A percentile compares a stretch with the other conserved stretches of the same genome.
Evolutionary conservation across 257 asterid genomes (phyloP).

Genomic region (Thymus quinquecostatus): DNA sequence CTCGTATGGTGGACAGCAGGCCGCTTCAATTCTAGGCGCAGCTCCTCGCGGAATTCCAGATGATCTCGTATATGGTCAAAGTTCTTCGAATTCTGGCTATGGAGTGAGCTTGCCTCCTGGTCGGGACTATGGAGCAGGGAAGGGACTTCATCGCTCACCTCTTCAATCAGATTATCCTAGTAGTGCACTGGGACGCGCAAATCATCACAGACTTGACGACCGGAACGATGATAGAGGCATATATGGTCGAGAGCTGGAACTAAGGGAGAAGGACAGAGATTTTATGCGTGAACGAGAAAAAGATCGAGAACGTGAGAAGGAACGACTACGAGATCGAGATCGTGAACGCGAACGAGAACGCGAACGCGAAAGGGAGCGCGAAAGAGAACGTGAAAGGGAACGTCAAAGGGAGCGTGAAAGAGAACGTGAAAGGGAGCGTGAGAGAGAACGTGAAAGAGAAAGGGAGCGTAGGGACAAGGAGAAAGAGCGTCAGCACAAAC

Average conservation of each 20-base stretch:
- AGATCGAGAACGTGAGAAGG: conserved; percentile 78
- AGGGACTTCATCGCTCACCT: conserved; percentile 68
- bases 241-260: conserved; percentile 71
- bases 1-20: conserved; percentile 70
- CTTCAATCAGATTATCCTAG: conserved; percentile 71
- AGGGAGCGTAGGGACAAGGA: conserved; percentile 72
- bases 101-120: conserved; percentile 99
- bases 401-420: conserved; percentile 56
- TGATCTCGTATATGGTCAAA: conserved; percentile 66
- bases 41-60: conserved; percentile 77
- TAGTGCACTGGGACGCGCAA: conserved; percentile 52
- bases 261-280: conserved; percentile 73
- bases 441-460: conserved; percentile 60
- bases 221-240: conserved; percentile 66
- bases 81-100: conserved; percentile 85
- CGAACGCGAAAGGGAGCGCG: conserved; percentile 51
- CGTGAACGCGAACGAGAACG: conserved; percentile 51
- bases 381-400: conserved; percentile 60
- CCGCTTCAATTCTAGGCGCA: conserved; percentile 90
- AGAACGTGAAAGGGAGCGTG: conserved; percentile 61
- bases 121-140: conserved; percentile 91
- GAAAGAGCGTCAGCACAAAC: conserved; percentile 69
- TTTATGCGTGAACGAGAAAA: conserved; percentile 74
- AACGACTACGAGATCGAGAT: conserved; percentile 54
- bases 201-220: conserved; percentile 66